A percentile compares a stretch with the other conserved stretches of the same genome.
Conservation (phyloP, 768 basidiomycete genomes). For the Tylopilus sp. region DNA sequence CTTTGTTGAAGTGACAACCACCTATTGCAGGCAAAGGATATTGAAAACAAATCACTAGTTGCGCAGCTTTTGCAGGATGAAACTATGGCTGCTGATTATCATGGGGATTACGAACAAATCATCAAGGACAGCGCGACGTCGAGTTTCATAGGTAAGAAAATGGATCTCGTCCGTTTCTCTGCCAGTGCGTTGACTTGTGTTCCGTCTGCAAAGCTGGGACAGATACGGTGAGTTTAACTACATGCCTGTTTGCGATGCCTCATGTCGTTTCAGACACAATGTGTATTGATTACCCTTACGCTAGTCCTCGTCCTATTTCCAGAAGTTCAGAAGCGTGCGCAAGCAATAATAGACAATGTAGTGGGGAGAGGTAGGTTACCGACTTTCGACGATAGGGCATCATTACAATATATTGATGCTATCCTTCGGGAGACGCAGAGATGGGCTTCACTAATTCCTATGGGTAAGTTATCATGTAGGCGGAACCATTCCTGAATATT, state of each 20-base stretch:
- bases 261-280: conserved; percentile 9
- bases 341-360: conserved; percentile 12
- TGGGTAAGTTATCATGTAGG: conserved; percentile 9
- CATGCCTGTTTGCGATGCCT: not conserved
- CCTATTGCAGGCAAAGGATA: conserved; percentile 15
- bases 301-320: conserved; percentile 19
- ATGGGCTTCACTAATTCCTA: conserved; percentile 21
- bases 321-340: conserved; percentile 20
- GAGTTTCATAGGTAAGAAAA: conserved; percentile 19
- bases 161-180: not conserved
- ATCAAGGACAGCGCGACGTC: conserved; percentile 19
- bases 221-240: conserved; percentile 8
- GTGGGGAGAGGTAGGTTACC: conserved; percentile 19
- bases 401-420: conserved; percentile 21
- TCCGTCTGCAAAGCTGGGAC: conserved; percentile 9
- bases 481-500: not conserved
- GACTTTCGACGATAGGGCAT: conserved; percentile 12
- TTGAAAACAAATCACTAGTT: conserved; percentile 22
- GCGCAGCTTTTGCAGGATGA: conserved; percentile 14
- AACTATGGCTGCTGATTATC: not conserved
- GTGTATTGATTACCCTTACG: conserved; percentile 13
- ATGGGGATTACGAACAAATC: conserved; percentile 11
- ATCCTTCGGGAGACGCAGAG: conserved; percentile 20
- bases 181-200: not conserved
- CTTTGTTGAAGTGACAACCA: not conserved